Evolutionary conservation across 208 protist species (phyloP), one percentile per base, ranked within the genome.

Genomic region (Leishmania braziliensis): DNA sequence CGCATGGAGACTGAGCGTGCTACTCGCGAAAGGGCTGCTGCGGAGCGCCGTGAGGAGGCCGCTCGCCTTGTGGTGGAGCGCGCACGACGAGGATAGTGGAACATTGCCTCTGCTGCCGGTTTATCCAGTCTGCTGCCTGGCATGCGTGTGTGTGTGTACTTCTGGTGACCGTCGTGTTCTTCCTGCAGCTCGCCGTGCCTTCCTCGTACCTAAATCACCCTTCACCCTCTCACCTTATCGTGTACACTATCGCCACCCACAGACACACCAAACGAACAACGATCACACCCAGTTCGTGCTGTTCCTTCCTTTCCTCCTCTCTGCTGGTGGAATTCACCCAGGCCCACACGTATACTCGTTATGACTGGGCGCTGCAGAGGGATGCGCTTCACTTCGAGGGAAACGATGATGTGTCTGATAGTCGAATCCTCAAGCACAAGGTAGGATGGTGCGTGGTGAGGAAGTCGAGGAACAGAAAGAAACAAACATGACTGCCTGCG

Each of bases 61-160:
- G 90, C 84, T 33, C 74, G 80, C 20, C 54, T 90, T 5, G 89
- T 92, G 10, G 83, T 83, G 39, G 80, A 95, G 78, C 82, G 82
- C 6, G 82, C 78, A 4, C 60, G 72, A 12, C 82, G 78, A 1
- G 74, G 82, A 3, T 86, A 43, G 74, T 23, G 5, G 50, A 65
- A 6, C 50, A 18, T 9, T 3, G 18, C 9, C 48, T 23, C 71
- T 63, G 39, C 56, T 77, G 33, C 58, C 8, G 23, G 20, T 18
- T 39, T 6, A 14, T 60, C n/a, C 0, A 23, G n/a, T 48, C 12
- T 62, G 26, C 33, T 18, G 14, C 3, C 51, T 62, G 48, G 69
- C 20, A 33, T 43, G 18, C 5, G 51, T 26, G 53, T 76, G 53
- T 75, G 51, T 14, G n/a, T 46, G 72, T 76, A n/a, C 10, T 14